phyloP scores from a whole-genome alignment of 148 eudicot genomes.

The Chenopodium quinoa region DNA sequence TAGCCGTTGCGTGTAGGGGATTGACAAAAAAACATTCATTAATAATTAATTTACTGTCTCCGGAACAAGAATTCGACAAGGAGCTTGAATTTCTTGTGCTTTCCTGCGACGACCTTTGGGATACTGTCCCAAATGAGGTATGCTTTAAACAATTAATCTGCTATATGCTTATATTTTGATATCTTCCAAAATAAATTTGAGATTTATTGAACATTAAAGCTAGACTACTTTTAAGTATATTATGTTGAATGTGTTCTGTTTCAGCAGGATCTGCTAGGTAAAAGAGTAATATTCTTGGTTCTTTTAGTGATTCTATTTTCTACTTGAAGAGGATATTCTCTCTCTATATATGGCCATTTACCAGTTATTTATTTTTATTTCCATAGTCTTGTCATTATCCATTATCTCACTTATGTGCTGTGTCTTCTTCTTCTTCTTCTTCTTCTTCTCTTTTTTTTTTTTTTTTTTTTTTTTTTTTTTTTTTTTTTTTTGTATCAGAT shows the following conservation, averaged over 20 bases:
- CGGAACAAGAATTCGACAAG: conserved; percentile 69
- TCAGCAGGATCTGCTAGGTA: not conserved
- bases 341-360: too few relatives aligned
- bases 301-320: not conserved
- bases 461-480: too few relatives aligned
- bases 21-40: not conserved
- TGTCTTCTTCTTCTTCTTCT: too few relatives aligned
- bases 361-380: too few relatives aligned
- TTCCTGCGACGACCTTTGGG: conserved; percentile 97
- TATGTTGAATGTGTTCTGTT: not conserved
- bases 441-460: not conserved
- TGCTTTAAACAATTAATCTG: not conserved
- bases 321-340: too few relatives aligned
- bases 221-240: too few relatives aligned
- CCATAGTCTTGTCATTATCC: too few relatives aligned
- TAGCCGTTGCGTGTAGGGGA: too few relatives aligned
- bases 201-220: too few relatives aligned
- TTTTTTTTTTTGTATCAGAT: not conserved
- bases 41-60: conserved; percentile 4
- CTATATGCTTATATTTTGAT: not conserved
- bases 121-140: conserved; percentile 88
- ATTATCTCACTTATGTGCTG: too few relatives aligned
- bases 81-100: conserved; percentile 82
- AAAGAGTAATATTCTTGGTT: not conserved
- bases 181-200: too few relatives aligned